Conservation (phyloP, 2,329 filamentous ascomycete species). For the Nigrospora sphaerica region DNA sequence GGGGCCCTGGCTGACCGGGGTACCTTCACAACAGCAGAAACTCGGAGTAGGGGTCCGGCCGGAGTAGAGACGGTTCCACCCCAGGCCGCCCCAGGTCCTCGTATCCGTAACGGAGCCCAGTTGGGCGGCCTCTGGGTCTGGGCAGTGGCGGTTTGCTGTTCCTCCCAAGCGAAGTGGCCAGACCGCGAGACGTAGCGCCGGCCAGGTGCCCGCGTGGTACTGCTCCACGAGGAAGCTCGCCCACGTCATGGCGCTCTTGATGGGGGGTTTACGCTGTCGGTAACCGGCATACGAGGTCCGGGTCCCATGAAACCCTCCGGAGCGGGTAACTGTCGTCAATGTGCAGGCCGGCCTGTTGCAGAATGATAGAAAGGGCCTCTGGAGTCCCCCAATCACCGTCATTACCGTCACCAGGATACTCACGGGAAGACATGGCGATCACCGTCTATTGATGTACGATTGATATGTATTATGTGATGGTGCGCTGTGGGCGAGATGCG, state of each 20-base stretch:
- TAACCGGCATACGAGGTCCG: constrained; percentile 4
- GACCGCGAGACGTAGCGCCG: constrained; percentile 6
- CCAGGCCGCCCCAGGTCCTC: constrained; percentile 2
- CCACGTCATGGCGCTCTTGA: constrained; percentile 2
- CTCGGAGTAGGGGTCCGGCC: constrained; percentile 5
- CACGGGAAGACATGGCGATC: too few relatives aligned
- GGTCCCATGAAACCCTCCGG: background rate
- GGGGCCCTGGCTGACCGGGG: too few relatives aligned
- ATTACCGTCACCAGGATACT: too few relatives aligned
- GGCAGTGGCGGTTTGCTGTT: constrained; percentile 2
- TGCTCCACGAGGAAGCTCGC: constrained; percentile 1
- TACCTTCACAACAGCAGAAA: constrained; percentile 1
- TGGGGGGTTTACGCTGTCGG: constrained; percentile 4
- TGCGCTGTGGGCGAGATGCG: too few relatives aligned
- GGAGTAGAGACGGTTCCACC: background rate
- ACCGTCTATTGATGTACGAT: too few relatives aligned
- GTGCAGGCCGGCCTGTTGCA: background rate
- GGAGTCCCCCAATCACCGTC: too few relatives aligned
- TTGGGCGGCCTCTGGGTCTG: background rate
- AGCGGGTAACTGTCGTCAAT: constrained; percentile 1
- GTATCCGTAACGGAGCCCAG: constrained; percentile 5
- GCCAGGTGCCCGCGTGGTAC: background rate
- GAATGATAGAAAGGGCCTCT: too few relatives aligned
- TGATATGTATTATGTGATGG: too few relatives aligned
- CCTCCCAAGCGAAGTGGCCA: constrained; percentile 1